Evolutionary conservation across 768 basidiomycete genomes (phyloP), one percentile per base, ranked within the genome.

Genomic region (Termitomyces sp.): DNA sequence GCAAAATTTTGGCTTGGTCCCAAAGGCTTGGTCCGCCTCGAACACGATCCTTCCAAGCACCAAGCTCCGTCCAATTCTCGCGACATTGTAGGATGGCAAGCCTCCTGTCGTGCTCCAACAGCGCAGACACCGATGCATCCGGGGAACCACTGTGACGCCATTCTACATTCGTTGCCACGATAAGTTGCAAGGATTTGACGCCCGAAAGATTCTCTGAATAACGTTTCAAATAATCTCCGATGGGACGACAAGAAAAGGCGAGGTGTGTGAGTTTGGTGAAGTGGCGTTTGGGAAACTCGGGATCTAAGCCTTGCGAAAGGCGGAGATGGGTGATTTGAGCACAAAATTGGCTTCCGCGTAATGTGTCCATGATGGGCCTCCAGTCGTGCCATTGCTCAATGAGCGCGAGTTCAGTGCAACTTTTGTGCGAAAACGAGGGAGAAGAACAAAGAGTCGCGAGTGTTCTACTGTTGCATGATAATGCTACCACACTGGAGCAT

Each of bases 251-350:
- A 17, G 55, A 47, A 27, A 63, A 63, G 16, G 63, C 60, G 41
- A 62, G 55, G 34, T 63, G 60, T 1, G 58, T 63, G n/a, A 63
- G 54, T 19, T 45, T 35, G 19, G 25, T 37, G 37, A 63, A 63
- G 16, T 34, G 32, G 5, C 53, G 54, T 50, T 54, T 59, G 7
- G 60, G 63, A 37, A 63, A 63, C 16, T 52, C 54, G 48, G 60
- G 58, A 10, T 42, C 32, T 25, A 63, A 54, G 32, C 58, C 60
- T 49, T 55, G 57, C 14, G 48, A 17, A 11, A 63, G 44, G 38
- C 58, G 58, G 10, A 63, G 60, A 47, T 57, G 62, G 47, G 62
- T 63, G 25, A 62, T 52, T 49, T 61, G 60, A 25, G 42, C 23
- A 27, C 54, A 62, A 10, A 57, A 53, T 27, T 21, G 44, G 16